phyloP scores from a whole-genome alignment of 139 green algal genomes.

The Spirogloea muscicola region DNA sequence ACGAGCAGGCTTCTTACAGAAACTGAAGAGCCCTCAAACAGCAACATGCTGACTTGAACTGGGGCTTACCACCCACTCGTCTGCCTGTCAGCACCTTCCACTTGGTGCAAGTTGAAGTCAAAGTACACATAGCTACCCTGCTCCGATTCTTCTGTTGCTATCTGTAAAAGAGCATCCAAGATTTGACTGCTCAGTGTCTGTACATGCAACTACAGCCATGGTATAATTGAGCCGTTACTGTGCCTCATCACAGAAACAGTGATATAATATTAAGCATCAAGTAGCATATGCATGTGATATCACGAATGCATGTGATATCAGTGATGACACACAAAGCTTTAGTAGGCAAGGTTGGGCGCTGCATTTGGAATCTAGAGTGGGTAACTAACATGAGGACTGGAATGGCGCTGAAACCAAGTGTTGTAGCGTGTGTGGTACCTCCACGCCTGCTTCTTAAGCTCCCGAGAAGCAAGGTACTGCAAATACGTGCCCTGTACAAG shows the following conservation, averaged over 20 bases:
- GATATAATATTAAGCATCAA: neutral
- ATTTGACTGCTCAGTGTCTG: neutral
- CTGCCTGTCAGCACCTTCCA: neutral
- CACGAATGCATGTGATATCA: neutral
- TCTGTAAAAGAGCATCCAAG: conserved; percentile 7
- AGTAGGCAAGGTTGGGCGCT: neutral
- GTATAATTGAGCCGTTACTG: neutral
- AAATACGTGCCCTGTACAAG: conserved; percentile 56
- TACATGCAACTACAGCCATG: neutral
- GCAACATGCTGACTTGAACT: neutral
- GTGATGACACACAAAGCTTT: neutral
- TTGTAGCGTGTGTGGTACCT: conserved; percentile 89
- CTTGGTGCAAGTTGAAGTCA: conserved; percentile 46
- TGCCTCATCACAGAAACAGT: neutral
- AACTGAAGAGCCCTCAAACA: neutral
- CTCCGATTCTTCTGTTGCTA: conserved; percentile 81
- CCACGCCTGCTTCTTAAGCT: conserved; percentile 91
- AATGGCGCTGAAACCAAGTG: conserved; percentile 85
- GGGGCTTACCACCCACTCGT: neutral
- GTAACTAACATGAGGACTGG: conserved; percentile 74
- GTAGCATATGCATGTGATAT: neutral
- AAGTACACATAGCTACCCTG: conserved; percentile 56
- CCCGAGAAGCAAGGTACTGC: conserved; percentile 87
- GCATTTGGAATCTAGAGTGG: neutral
- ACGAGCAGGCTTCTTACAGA: neutral